Base-by-base conservation (phyloP, 2,329 filamentous ascomycete species). In the Decorospora gaudefroyi region DNA sequence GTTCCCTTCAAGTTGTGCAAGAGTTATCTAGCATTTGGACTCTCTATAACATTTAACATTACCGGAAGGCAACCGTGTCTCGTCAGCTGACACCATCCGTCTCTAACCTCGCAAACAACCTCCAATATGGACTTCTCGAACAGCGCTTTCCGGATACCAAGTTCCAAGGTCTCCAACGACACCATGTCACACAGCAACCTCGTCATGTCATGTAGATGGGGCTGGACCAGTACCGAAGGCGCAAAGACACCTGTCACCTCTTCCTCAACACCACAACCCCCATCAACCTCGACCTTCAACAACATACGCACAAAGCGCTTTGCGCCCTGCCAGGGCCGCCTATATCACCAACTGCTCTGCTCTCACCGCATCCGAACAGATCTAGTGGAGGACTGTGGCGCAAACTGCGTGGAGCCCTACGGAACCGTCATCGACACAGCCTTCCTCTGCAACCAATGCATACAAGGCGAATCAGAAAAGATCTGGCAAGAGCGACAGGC, bases 321-420 rank as follows among this genome's bases (percentile, higher is more conserved):
- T 33, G 57, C 58, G 17, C 59, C 64, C 13, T 70, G 67, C 36
- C 62, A 64, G 39, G 65, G 65, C 8, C 64, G 64, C 5, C 58
- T 68, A 6, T 69, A 69, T 25, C 67, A 70, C 29, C 66, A 69
- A 37, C 61, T 70, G 4, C 41, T 59, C 5, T 69, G 67, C 36
- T 66, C 65, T 12, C 67, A 70, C 48, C 60, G 63, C 4, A 58
- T 70, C 27, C 63, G 67, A 12, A 70, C 67, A 3, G 64, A 69
- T 40, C 30, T 68, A 0, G 65, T 68, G 4, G 66, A 70, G 39
- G 63, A 69, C 15, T 69, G 67, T 34, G 66, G 64, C 16, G 37
- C 46, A 27, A 70, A 68, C 40, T 70, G 67, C 22, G 49, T 69
- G 10, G 66, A 70, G 16, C 61, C 66, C 1, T 52, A 57, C 18